Evolutionary conservation across 148 eudicot species (phyloP).

Genomic region (Fagopyrum homotropicum): DNA sequence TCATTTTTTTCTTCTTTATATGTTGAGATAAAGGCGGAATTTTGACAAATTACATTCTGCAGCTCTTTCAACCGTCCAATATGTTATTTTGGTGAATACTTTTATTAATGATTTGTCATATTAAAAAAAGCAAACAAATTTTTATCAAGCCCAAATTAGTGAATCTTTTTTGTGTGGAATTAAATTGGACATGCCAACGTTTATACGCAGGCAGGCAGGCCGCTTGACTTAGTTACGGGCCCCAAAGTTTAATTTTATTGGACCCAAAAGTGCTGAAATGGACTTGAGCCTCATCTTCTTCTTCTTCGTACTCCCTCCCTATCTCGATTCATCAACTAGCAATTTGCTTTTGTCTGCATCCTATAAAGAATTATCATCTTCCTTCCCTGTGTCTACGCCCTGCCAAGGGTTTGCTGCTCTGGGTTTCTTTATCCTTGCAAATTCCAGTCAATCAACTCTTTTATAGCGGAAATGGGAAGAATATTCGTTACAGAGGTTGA

Average conservation of each 20-base stretch:
- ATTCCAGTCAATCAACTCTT: not conserved
- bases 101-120: too few relatives aligned
- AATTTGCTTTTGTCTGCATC: too few relatives aligned
- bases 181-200: not conserved
- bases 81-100: too few relatives aligned
- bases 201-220: not conserved
- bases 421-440: not conserved
- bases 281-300: constrained; percentile 1
- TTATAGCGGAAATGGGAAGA: constrained; percentile 39
- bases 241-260: not conserved
- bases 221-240: not conserved
- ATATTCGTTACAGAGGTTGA: constrained; percentile 48
- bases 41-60: too few relatives aligned
- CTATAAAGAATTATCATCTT: not conserved
- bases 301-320: not conserved
- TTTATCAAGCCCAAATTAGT: too few relatives aligned
- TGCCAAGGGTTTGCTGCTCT: constrained; percentile 3
- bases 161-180: too few relatives aligned
- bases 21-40: too few relatives aligned
- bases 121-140: too few relatives aligned
- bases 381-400: not conserved
- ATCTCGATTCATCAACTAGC: not conserved
- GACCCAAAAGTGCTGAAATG: not conserved
- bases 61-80: too few relatives aligned
- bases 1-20: too few relatives aligned